Base-by-base conservation (phyloP, 1,139 yeast species). In the Geotrichum reessii region DNA sequence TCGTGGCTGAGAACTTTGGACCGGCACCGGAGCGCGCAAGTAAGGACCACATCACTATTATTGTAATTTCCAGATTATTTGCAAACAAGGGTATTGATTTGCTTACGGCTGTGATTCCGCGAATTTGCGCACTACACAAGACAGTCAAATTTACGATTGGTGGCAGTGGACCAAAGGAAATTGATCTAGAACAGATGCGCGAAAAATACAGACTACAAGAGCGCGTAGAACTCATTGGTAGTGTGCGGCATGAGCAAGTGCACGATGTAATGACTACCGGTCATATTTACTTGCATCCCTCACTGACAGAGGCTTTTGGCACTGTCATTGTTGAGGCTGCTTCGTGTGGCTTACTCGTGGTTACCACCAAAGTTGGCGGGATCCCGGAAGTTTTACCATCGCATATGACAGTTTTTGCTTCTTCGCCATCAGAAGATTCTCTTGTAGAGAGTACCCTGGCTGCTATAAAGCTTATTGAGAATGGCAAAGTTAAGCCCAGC, bases 281-380 rank as follows among this genome's bases (percentile, higher is more conserved):
- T 12, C 96, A 95, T 67, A 93, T 95, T 14, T 95, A 92, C 70
- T 73, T 95, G 52, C 99, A 95, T 72, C 93, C 99, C 0, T 86
- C 97, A 1, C 76, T 95, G 42, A 95, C 99, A 0, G 99, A 95
- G 71, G 99, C 99, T 0, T 95, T 95, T 74, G 99, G 99, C 0
- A 93, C 99, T 0, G 99, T 91, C 0, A 76, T 95, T 24, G 97
- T 95, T 0, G 99, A 95, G 70, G 99, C 99, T 0, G 99, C 98
- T 0, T 87, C 96, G 0, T 93, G 99, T 75, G 98, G 98, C 0
- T 73, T 95, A 46, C 79, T 89, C 40, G 97, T 95, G 1, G 99
- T 95, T 0, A 92, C 98, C 0, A 95, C 99, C 0, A 85, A 85
- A 62, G 99, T 95, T 0, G 99, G 99, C 1, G 99, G 99, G 3